Conservation (phyloP, 257 asterid genomes). For the Solanum paucissectum region DNA sequence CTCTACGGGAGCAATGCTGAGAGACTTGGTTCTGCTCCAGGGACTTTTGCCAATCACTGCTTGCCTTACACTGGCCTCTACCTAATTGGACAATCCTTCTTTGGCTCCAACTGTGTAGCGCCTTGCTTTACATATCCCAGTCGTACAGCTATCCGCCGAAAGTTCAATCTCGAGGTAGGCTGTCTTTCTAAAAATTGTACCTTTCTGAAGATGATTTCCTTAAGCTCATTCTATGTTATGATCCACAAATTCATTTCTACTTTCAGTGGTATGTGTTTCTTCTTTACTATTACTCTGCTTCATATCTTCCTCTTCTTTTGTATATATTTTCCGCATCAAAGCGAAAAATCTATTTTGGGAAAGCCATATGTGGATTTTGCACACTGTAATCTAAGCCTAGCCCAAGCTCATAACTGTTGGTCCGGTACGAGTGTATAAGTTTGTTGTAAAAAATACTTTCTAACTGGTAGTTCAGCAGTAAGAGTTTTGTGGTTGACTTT, state of each 20-base stretch:
- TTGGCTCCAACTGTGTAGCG: slow-evolving; percentile 79
- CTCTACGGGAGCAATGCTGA: slow-evolving; percentile 83
- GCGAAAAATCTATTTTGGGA: not conserved
- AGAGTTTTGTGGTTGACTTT: not conserved
- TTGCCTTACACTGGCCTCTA: slow-evolving; percentile 79
- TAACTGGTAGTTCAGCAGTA: not conserved
- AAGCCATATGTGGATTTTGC: not conserved
- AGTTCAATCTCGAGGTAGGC: slow-evolving; percentile 78
- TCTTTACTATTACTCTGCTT: not conserved
- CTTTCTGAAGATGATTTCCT: not conserved
- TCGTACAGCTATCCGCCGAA: slow-evolving; percentile 82
- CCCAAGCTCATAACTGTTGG: not conserved
- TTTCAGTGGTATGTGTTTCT: not conserved
- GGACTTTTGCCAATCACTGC: slow-evolving; percentile 73
- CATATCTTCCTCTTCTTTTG: not conserved
- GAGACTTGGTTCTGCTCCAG: slow-evolving; percentile 64
- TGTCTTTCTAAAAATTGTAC: not conserved
- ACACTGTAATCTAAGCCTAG: not conserved
- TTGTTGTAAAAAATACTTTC: not conserved
- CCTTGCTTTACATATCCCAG: slow-evolving; percentile 73
- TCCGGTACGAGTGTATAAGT: not conserved
- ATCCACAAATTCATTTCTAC: not conserved
- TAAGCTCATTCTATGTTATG: not conserved
- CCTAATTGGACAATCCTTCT: slow-evolving; percentile 53
- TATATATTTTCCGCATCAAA: not conserved